Evolutionary conservation across 805 yeast genomes (phyloP), one percentile per base, ranked within the genome.

Genomic region (Yarrowia deformans): DNA sequence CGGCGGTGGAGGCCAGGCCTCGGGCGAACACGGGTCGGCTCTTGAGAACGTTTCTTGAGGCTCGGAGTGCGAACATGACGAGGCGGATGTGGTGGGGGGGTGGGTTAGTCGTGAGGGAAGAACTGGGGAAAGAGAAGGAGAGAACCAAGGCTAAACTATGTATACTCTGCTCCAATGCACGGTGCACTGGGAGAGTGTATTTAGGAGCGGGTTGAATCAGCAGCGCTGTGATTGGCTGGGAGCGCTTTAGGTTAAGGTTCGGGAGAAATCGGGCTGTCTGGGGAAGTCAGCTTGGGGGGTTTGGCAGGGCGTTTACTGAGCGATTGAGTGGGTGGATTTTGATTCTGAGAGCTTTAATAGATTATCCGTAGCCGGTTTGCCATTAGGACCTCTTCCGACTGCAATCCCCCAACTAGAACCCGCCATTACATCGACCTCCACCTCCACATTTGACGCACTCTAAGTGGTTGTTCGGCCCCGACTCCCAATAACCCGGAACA

Each of bases 1-100:
- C 50, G 37, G 70, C 56, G 39, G 68, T 63, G 56, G 68, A 63
- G 29, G 68, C 68, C 48, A 63, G 68, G 68, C 68, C 56, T 63
- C 68, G 68, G 8, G 45, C 40, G 35, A 48, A 48, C 32, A 40
- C 56, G 55, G 29, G 14, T n/a, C n/a, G 35, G 55, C 48, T 35
- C 56, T 48, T 48, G 56, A 63, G 39, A 35, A 45, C 56, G 68
- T 48, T 46, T 63, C 54, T 48, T 14, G 68, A 63, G 56, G 56
- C 68, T 63, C 68, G 68, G 37, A 63, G 68, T 45, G 56, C 68
- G 48, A 63, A 63, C 68, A 63, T 63, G 29, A 23, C 29, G 29
- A 23, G 29, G 4, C 29, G 29, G 29, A 23, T 63, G 46, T 40
- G 60, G 16, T 32, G 8, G 14, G 8, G 14, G 18, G n/a, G 37